Conservation (phyloP, 148 eudicot genomes). For the Dianthus caryophyllus region DNA sequence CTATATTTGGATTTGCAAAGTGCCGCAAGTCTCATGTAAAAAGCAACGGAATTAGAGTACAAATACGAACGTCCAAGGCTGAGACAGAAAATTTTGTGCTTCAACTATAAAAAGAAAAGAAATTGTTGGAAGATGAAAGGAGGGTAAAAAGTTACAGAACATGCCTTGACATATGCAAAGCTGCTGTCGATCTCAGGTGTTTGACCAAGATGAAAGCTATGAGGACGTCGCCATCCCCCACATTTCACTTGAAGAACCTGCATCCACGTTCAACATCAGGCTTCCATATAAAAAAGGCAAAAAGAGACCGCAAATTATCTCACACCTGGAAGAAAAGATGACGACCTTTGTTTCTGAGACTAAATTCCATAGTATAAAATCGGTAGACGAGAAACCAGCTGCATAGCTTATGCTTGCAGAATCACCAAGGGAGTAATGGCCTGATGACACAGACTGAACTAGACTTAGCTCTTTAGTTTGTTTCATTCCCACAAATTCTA, state of each 20-base stretch:
- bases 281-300: conserved; percentile 7
- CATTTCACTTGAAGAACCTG: conserved; percentile 81
- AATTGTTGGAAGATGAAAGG: neutral
- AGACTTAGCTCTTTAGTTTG: conserved; percentile 78
- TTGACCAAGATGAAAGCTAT: conserved; percentile 72
- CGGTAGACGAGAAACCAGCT: conserved; percentile 77
- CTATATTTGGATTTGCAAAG: neutral
- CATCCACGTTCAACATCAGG: conserved; percentile 22
- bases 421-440: conserved; percentile 31
- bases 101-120: conserved; percentile 1
- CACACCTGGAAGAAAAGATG: neutral
- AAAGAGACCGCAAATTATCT: neutral
- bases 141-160: conserved; percentile 11
- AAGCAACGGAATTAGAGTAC: neutral
- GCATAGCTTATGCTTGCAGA: conserved; percentile 48
- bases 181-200: conserved; percentile 64
- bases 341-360: conserved; percentile 69
- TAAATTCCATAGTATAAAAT: conserved; percentile 84
- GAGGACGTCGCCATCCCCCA: conserved; percentile 99
- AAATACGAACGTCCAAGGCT: conserved; percentile 2
- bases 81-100: neutral
- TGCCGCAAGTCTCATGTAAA: neutral
- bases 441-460: conserved; percentile 47
- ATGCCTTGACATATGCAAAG: conserved; percentile 88
- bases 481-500: conserved; percentile 93